phyloP scores from a whole-genome alignment of 257 asterid species.

The Salvia splendens region DNA sequence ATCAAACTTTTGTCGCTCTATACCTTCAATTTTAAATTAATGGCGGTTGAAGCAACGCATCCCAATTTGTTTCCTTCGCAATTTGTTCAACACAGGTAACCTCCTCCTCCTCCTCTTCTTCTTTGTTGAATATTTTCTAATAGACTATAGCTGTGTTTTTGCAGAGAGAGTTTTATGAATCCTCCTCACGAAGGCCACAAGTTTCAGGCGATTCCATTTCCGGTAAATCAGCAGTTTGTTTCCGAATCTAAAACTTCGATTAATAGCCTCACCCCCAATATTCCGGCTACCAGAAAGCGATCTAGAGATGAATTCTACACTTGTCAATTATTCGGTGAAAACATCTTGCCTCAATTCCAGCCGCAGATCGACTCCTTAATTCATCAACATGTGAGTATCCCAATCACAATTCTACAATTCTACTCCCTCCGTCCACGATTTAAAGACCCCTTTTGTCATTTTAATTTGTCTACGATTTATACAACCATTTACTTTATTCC shows the following conservation, averaged over 20 bases:
- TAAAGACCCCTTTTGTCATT: neutral
- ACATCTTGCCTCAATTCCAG: slow-evolving; percentile 44
- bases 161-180: slow-evolving; percentile 39
- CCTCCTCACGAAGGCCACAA: slow-evolving; percentile 29
- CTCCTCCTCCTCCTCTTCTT: neutral
- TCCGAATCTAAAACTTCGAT: slow-evolving; percentile 48
- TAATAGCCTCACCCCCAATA: slow-evolving; percentile 39
- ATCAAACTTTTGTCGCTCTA: no score
- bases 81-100: slow-evolving; percentile 42
- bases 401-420: neutral
- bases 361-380: slow-evolving; percentile 53
- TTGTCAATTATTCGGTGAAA: slow-evolving; percentile 37
- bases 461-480: no score
- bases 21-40: slow-evolving; percentile 18
- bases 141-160: neutral
- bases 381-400: slow-evolving; percentile 46
- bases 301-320: slow-evolving; percentile 40
- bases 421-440: no score
- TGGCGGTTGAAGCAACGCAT: slow-evolving; percentile 76
- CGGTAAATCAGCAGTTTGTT: slow-evolving; percentile 33
- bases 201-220: slow-evolving; percentile 17
- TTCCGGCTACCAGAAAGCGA: slow-evolving; percentile 45
- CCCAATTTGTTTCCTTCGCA: slow-evolving; percentile 46
- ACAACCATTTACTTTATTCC: no score
- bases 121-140: no score